These are phyloP conservation scores for Puccinia hordei DNA, from an alignment of 1,284 basidiomycete genomes.

Conservation along the genomic window DNA sequence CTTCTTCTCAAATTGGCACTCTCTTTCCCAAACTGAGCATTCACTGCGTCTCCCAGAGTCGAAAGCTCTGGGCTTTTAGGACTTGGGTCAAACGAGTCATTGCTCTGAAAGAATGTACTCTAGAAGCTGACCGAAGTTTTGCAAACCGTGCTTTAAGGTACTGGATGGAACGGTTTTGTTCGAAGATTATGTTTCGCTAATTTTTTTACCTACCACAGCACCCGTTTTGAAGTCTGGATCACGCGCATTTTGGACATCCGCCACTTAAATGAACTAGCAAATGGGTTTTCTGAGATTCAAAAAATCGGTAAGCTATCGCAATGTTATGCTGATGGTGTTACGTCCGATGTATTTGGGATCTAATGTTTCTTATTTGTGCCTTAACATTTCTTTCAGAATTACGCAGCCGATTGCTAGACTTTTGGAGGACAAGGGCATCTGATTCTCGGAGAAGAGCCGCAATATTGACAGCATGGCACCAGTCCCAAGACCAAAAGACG, in stretches of 20 bases:
- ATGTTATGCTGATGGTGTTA: too few species aligned
- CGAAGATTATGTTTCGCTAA: not conserved
- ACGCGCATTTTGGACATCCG: conserved; percentile 11
- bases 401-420: conserved; percentile 18
- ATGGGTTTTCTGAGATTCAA: conserved; percentile 42
- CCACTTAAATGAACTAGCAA: conserved; percentile 28
- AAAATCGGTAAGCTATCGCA: conserved; percentile 33
- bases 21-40: not conserved
- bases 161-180: not conserved
- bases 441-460: conserved; percentile 9
- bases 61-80: conserved; percentile 8
- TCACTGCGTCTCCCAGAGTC: not conserved
- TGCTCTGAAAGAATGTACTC: not conserved
- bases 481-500: not conserved
- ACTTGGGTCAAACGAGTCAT: conserved; percentile 23
- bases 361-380: not conserved
- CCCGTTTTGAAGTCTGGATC: conserved; percentile 20
- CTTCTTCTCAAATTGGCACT: not conserved
- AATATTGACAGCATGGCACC: not conserved
- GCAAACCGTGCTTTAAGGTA: conserved; percentile 2
- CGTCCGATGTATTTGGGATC: not conserved
- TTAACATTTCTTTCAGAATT: conserved; percentile 4
- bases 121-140: not conserved
- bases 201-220: not conserved
- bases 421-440: conserved; percentile 32